Base-by-base conservation (phyloP, 2,329 filamentous ascomycete genomes). In the Fusarium ramigenum region DNA sequence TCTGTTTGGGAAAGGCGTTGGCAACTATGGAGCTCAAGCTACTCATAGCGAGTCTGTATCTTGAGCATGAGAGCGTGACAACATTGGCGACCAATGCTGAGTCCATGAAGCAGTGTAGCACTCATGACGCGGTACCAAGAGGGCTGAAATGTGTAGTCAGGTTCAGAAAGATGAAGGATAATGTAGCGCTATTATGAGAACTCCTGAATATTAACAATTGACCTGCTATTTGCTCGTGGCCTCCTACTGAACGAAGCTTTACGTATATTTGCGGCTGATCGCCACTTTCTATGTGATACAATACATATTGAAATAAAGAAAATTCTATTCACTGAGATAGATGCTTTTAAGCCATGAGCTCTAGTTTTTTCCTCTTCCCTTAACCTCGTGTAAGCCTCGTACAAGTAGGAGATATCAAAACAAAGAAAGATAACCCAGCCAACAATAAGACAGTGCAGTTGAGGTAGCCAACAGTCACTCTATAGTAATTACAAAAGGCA, bases 31-130 rank as follows among this genome's bases (percentile, higher is more conserved):
- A 34, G 9, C 47, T 50, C 15, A 50, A 50, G 47, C 5, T 50
- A 14, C 47, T 34, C 7, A 34, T 50, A 23, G 47, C 30, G 16
- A 19, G 11, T 23, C 9, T 50, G 21, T 50, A 50, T 50, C n/a
- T 34, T 23, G 47, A 50, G 11, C 6, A 50, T 23, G 21, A 50
- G 30, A 50, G 47, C 30, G 5, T 50, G 10, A 30, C 47, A 23
- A 34, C n/a, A 1, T 9, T n/a, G 6, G 3, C 1, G n/a, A 50
- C 30, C 1, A n/a, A n/a, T 19, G 16, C 16, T 23, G 9, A 9
- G 8, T 52, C 16, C 6, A 52, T 52, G n/a, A 52, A 14, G 8
- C 30, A 52, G 47, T 36, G 30, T 5, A 52, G 47, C 11, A 52
- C 16, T 23, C 47, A 52, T 34, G 47, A 52, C 11, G 30, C 47